A percentile compares a stretch with the other conserved stretches of the same genome.
phyloP scores from a whole-genome alignment of 2,329 filamentous ascomycete genomes.

The Penicillium sp. region DNA sequence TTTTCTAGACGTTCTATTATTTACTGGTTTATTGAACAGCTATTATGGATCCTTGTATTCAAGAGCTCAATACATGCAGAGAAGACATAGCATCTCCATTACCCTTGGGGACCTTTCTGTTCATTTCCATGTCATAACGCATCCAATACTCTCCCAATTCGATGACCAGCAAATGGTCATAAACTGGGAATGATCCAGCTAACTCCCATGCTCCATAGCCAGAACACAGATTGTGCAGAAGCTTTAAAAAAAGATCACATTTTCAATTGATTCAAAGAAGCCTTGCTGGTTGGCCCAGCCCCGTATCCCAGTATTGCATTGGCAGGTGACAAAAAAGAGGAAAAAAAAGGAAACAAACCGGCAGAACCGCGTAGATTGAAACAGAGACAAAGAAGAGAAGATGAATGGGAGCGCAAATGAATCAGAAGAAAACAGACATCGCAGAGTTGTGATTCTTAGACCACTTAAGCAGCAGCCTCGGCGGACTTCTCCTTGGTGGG shows the following conservation, averaged over 20 bases:
- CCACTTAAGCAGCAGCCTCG: conserved; percentile 26
- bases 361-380: conserved; percentile 4
- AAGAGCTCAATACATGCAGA: background rate
- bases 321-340: conserved; percentile 7
- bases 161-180: too few relatives aligned
- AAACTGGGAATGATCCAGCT: background rate
- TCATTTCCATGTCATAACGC: background rate
- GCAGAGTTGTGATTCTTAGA: conserved; percentile 7
- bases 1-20: background rate
- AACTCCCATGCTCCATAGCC: background rate
- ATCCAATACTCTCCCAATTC: background rate
- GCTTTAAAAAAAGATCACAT: conserved; percentile 5
- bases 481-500: conserved; percentile 25
- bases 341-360: conserved; percentile 5
- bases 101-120: background rate
- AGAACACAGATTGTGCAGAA: conserved; percentile 2
- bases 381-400: conserved; percentile 14
- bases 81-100: background rate
- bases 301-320: conserved; percentile 15
- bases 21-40: background rate
- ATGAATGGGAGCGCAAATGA: conserved; percentile 17
- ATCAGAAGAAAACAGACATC: conserved; percentile 4
- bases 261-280: conserved; percentile 15
- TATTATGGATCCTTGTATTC: background rate
- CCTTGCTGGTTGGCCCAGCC: conserved; percentile 10